Percentiles rank a stretch among this genome's conserved stretches.
Evolutionary conservation across 2,329 filamentous ascomycete genomes (phyloP).

Genomic region (Alternaria hordeiaustralica): DNA sequence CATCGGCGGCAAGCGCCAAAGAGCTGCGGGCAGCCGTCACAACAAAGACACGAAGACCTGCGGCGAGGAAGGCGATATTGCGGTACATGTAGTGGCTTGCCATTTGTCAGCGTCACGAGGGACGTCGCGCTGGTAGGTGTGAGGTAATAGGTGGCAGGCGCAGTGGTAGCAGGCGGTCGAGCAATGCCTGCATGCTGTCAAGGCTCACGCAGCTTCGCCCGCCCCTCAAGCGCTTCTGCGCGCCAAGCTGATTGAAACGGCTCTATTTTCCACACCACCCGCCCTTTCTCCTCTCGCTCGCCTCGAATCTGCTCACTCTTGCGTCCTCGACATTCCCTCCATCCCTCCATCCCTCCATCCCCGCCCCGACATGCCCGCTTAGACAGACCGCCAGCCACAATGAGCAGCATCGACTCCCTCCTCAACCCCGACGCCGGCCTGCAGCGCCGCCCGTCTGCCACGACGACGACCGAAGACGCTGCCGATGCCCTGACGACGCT

Average conservation of each 20-base stretch:
- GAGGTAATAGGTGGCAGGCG: neutral
- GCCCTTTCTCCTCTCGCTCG: conserved; percentile 6
- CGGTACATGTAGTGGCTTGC: neutral
- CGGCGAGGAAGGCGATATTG: neutral
- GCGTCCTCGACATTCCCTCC: neutral
- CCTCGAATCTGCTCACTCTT: neutral
- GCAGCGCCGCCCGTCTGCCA: conserved; percentile 20
- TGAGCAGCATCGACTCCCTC: conserved; percentile 46
- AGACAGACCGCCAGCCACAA: conserved; percentile 17
- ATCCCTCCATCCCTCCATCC: neutral
- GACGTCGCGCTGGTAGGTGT: neutral
- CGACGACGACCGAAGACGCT: conserved; percentile 45
- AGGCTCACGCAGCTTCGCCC: conserved; percentile 3
- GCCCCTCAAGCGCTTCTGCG: conserved; percentile 10
- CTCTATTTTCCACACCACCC: conserved; percentile 21
- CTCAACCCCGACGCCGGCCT: conserved; percentile 41
- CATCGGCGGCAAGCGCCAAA: conserved; percentile 1
- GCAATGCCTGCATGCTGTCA: conserved; percentile 12
- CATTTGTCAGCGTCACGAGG: conserved; percentile 14
- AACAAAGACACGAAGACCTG: neutral
- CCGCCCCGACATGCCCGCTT: conserved; percentile 13
- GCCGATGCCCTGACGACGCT: conserved; percentile 50
- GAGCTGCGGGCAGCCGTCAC: neutral
- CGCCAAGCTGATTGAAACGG: conserved; percentile 23
- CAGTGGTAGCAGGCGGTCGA: conserved; percentile 1